These are phyloP conservation scores for Phytopythium litorale DNA, from an alignment of 352 stramenopile species.

Conservation along the genomic window DNA sequence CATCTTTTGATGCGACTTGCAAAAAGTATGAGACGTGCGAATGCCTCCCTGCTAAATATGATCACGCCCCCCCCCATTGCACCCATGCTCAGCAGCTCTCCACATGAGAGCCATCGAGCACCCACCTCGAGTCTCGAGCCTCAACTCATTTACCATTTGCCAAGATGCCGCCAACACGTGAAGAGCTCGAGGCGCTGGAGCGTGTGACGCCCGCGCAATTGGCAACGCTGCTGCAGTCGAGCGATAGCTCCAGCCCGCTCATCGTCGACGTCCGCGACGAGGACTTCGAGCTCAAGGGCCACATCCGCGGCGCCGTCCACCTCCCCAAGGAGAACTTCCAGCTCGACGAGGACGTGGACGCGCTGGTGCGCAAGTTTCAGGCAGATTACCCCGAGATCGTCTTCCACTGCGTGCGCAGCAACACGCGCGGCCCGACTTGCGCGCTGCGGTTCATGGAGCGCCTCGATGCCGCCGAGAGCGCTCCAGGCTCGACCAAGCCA, in stretches of 20 bases:
- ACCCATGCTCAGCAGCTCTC: no score
- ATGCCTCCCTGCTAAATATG: no score
- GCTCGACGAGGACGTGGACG: constrained; percentile 25
- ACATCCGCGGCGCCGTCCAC: constrained; percentile 28
- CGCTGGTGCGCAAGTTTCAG: constrained; percentile 22
- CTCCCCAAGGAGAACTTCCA: constrained; percentile 25
- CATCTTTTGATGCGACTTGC: no score
- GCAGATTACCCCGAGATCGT: constrained; percentile 20
- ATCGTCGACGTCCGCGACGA: constrained; percentile 28
- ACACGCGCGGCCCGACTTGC: constrained; percentile 31
- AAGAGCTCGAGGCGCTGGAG: constrained; percentile 3
- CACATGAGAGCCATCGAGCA: no score
- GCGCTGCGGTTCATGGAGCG: constrained; percentile 30
- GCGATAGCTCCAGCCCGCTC: constrained; percentile 6
- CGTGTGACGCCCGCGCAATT: constrained; percentile 2
- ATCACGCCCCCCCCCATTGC: no score
- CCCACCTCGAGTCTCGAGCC: no score
- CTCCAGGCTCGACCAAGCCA: not conserved
- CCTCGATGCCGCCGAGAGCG: constrained; percentile 10
- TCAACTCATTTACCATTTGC: no score
- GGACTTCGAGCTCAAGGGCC: constrained; percentile 25
- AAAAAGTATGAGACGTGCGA: no score
- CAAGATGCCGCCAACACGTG: constrained; percentile 1
- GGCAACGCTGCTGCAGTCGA: not conserved
- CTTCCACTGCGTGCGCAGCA: constrained; percentile 38